These are phyloP conservation scores for Delitschia confertaspora DNA, from an alignment of 495 filamentous ascomycete genomes.

Conservation along the genomic window DNA sequence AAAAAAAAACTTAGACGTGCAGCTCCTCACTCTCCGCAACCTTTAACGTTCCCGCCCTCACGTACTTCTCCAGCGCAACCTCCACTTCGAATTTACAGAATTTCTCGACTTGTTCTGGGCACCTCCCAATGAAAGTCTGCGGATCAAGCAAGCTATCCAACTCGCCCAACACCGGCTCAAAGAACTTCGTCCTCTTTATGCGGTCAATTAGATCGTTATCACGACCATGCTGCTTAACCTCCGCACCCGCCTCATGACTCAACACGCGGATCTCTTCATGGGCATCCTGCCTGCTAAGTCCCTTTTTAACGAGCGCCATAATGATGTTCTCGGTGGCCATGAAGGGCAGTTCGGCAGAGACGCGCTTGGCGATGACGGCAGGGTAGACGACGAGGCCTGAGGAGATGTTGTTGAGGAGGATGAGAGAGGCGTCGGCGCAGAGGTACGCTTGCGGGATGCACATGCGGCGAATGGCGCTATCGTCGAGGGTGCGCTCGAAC, in stretches of 20 bases:
- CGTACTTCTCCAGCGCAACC: constrained; percentile 44
- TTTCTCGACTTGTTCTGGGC: constrained; percentile 21
- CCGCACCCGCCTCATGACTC: constrained; percentile 69
- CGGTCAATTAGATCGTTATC: constrained; percentile 78
- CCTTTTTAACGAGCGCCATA: constrained; percentile 71
- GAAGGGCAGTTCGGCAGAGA: constrained; percentile 67
- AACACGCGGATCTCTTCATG: constrained; percentile 85
- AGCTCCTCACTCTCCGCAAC: constrained; percentile 44
- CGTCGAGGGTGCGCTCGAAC: constrained; percentile 59
- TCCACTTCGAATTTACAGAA: constrained; percentile 43
- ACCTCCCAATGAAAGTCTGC: constrained; percentile 57
- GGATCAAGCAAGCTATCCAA: constrained; percentile 68
- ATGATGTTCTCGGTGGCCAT: constrained; percentile 54
- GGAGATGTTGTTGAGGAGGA: constrained; percentile 74
- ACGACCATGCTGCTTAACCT: constrained; percentile 72
- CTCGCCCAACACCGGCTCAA: constrained; percentile 68
- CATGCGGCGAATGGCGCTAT: constrained; percentile 58
- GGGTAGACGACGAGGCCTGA: constrained; percentile 83
- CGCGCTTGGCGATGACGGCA: constrained; percentile 56
- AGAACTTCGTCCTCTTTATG: constrained; percentile 67
- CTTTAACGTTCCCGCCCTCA: constrained; percentile 29
- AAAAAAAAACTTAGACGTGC: constrained; percentile 38
- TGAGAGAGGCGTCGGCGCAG: constrained; percentile 69
- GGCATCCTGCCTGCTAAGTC: constrained; percentile 74
- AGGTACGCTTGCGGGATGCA: constrained; percentile 76